Evolutionary conservation across 1,139 yeast species (phyloP).

Genomic region (Lizanozyma gosingica): DNA sequence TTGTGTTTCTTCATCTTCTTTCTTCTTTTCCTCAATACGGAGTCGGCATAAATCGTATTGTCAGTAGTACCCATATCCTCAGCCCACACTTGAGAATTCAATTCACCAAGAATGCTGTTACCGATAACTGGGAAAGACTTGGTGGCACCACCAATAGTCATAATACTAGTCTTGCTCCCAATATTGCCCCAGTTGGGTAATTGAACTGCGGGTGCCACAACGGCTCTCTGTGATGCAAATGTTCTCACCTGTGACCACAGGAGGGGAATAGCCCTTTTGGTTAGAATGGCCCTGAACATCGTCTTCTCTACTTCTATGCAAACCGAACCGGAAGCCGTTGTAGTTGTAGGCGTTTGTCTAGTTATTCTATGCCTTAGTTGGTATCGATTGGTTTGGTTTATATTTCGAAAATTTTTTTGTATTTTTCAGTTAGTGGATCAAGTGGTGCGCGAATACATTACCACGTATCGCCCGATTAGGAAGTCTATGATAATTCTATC

Average conservation of each 20-base stretch:
- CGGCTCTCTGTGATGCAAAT: background rate
- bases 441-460: background rate
- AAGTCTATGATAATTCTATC: background rate
- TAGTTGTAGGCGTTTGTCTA: too few species aligned
- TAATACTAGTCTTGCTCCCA: too few species aligned
- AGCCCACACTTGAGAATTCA: background rate
- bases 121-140: too few species aligned
- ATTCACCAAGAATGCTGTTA: background rate
- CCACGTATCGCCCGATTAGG: background rate
- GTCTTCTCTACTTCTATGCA: background rate
- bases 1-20: constrained; percentile 70
- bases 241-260: background rate
- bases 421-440: background rate
- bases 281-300: background rate
- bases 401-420: background rate
- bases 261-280: background rate
- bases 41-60: constrained; percentile 35
- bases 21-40: constrained; percentile 60
- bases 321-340: too few species aligned
- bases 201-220: background rate
- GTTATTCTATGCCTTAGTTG: too few species aligned
- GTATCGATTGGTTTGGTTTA: background rate
- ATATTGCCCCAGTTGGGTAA: background rate
- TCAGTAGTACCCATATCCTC: background rate
- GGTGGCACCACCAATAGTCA: too few species aligned